Conservation (phyloP, 2,329 filamentous ascomycete genomes). For the Domatiomyces globalis region DNA sequence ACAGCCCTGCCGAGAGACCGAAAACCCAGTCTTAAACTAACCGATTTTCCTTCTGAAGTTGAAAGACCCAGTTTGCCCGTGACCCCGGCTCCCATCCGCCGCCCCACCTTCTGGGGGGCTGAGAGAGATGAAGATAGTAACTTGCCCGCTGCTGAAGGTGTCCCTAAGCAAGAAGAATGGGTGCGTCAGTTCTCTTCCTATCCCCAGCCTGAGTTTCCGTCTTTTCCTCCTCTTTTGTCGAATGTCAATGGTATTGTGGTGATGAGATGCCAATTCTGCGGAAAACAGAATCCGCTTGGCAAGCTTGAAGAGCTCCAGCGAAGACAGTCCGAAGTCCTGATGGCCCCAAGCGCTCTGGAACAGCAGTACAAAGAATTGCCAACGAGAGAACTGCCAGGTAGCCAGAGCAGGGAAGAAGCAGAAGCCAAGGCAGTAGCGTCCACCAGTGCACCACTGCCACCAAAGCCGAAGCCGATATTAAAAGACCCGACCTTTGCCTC, state of each 20-base stretch:
- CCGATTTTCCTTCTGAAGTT: slow-evolving; percentile 69
- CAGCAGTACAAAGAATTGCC: slow-evolving; percentile 12
- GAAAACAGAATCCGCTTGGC: slow-evolving; percentile 51
- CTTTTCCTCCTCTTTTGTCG: slow-evolving; percentile 11
- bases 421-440: slow-evolving; percentile 10
- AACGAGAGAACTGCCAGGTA: slow-evolving; percentile 18
- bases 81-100: slow-evolving; percentile 66
- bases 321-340: slow-evolving; percentile 50
- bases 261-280: slow-evolving; percentile 24
- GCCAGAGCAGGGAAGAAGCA: slow-evolving; percentile 10
- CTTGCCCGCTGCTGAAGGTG: slow-evolving; percentile 64
- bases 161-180: slow-evolving; percentile 82
- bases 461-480: slow-evolving; percentile 16
- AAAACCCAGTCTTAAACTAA: slow-evolving; percentile 52
- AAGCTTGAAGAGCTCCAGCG: slow-evolving; percentile 57
- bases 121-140: slow-evolving; percentile 42
- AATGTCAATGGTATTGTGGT: slow-evolving; percentile 19
- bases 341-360: slow-evolving; percentile 19
- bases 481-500: slow-evolving; percentile 16
- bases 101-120: slow-evolving; percentile 53
- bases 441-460: slow-evolving; percentile 7
- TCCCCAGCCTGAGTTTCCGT: slow-evolving; percentile 12
- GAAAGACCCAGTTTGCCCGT: slow-evolving; percentile 83
- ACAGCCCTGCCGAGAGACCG: slow-evolving; percentile 21
- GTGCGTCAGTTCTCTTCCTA: slow-evolving; percentile 50